A percentile compares a stretch with the other conserved stretches of the same genome.
Conservation (phyloP, 2,329 filamentous ascomycete genomes). For the Botrytis pseudocinerea region DNA sequence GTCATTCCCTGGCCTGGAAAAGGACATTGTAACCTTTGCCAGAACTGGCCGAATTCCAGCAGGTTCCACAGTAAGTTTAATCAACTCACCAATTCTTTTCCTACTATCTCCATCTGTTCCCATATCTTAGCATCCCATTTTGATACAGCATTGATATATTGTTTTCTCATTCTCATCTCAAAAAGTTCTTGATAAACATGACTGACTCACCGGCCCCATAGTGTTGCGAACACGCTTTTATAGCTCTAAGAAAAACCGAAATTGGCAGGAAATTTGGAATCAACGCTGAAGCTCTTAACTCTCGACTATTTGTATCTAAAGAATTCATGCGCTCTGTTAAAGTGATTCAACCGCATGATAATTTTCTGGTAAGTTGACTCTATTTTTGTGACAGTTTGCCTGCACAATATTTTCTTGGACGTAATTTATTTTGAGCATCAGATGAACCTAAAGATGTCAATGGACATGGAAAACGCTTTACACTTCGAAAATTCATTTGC, state of each 20-base stretch:
- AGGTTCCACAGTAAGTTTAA: slow-evolving; percentile 33
- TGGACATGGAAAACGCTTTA: neutral
- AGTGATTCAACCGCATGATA: slow-evolving; percentile 43
- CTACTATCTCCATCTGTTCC: neutral
- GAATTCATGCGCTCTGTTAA: slow-evolving; percentile 53
- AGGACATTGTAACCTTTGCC: slow-evolving; percentile 49
- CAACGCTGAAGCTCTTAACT: slow-evolving; percentile 28
- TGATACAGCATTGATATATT: neutral
- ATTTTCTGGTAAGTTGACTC: slow-evolving; percentile 42
- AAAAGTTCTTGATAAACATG: neutral
- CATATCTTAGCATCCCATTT: neutral
- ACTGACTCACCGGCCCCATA: neutral
- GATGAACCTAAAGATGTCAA: neutral
- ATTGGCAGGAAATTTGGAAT: slow-evolving; percentile 44
- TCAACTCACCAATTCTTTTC: neutral
- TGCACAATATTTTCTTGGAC: neutral
- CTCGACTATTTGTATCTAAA: slow-evolving; percentile 44
- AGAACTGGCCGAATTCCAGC: slow-evolving; percentile 47
- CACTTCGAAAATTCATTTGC: neutral
- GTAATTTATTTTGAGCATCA: neutral
- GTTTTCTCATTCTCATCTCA: neutral
- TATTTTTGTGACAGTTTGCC: neutral
- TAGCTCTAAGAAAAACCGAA: slow-evolving; percentile 44
- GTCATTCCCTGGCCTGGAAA: slow-evolving; percentile 49
- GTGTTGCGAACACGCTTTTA: slow-evolving; percentile 47